Evolutionary conservation across 2,329 filamentous ascomycete species (phyloP).

Genomic region (Apiospora kogelbergensis): DNA sequence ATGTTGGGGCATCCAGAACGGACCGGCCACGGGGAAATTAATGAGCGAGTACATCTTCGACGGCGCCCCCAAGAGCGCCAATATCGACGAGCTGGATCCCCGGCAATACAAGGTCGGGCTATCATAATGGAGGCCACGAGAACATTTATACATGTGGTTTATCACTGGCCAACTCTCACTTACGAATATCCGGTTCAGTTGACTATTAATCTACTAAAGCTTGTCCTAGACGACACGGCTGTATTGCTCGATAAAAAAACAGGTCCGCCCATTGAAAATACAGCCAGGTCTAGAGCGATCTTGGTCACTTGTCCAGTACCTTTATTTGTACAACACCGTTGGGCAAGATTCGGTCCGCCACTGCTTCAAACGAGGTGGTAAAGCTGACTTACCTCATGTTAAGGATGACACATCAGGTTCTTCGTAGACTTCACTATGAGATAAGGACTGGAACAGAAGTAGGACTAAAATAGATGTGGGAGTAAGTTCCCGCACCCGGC

Average conservation of each 20-base stretch:
- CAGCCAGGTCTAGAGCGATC: not conserved
- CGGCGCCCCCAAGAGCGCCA: conserved; percentile 66
- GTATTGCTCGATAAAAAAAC: not conserved
- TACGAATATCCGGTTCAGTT: no score
- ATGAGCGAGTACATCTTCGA: conserved; percentile 80
- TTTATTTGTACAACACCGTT: not conserved
- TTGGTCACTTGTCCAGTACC: not conserved
- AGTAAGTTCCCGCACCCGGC: not conserved
- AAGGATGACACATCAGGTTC: not conserved
- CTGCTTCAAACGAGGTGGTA: not conserved
- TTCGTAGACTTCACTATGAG: not conserved
- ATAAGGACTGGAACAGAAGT: not conserved
- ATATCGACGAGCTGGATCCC: conserved; percentile 67
- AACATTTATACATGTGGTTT: not conserved
- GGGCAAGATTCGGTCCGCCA: not conserved
- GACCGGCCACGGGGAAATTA: conserved; percentile 79
- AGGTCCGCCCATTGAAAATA: not conserved
- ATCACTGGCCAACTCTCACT: not conserved
- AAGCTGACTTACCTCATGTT: not conserved
- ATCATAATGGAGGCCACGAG: not conserved
- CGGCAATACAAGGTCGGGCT: conserved; percentile 56
- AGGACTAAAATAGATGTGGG: no score
- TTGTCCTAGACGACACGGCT: not conserved
- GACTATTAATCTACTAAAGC: not conserved
- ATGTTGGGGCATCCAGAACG: conserved; percentile 98